Evolutionary conservation across 2,329 filamentous ascomycete species (phyloP).

Genomic region (Aspergillus oerlinghausenensis): DNA sequence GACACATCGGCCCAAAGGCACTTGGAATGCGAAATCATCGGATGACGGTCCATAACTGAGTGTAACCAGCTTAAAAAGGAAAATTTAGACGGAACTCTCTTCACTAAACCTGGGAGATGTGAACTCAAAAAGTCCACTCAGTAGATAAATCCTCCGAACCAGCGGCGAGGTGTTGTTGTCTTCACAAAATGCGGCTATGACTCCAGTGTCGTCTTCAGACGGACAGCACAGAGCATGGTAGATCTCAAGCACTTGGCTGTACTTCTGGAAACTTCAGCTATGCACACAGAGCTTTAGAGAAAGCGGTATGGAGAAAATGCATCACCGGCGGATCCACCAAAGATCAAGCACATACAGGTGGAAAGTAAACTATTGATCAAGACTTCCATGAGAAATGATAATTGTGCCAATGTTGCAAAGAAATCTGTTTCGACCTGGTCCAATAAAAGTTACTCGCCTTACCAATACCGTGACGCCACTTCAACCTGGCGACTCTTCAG

Average conservation of each 20-base stretch:
- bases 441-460: constrained; percentile 35
- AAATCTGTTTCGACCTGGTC: constrained; percentile 54
- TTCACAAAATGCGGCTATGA: constrained; percentile 45
- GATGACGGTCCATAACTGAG: neutral
- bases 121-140: constrained; percentile 37
- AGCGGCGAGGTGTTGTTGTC: constrained; percentile 9
- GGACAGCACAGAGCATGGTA: constrained; percentile 86
- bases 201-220: constrained; percentile 62
- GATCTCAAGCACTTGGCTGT: constrained; percentile 54
- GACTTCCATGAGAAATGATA: constrained; percentile 70
- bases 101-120: constrained; percentile 19
- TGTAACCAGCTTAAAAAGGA: constrained; percentile 24
- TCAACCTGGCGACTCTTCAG: constrained; percentile 29
- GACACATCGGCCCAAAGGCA: constrained; percentile 21
- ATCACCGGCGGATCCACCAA: constrained; percentile 8
- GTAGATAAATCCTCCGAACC: constrained; percentile 25
- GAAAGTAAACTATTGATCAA: constrained; percentile 64
- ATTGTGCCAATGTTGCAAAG: constrained; percentile 71
- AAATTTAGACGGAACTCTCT: constrained; percentile 43
- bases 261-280: constrained; percentile 21
- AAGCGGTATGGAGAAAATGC: constrained; percentile 21
- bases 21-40: constrained; percentile 4
- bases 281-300: constrained; percentile 28
- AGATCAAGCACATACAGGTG: constrained; percentile 41
- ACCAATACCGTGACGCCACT: constrained; percentile 43